Percentiles rank a stretch among this genome's conserved stretches.
These are phyloP conservation scores for Chlamydomonas reinhardtii DNA, from an alignment of 163 green algal genomes.

Conservation along the genomic window DNA sequence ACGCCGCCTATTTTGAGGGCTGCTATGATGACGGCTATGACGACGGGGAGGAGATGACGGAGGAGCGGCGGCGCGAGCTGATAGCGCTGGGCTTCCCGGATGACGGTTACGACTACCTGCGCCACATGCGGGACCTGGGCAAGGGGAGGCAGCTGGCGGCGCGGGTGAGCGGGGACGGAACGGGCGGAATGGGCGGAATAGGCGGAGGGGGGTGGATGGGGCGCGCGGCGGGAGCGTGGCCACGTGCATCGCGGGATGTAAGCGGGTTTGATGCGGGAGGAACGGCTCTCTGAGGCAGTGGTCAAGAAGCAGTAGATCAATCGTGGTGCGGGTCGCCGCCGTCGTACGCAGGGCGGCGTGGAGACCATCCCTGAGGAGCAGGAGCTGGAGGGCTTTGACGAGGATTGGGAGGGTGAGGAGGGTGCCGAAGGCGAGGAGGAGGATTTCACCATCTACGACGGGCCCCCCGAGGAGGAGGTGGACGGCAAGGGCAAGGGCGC, in stretches of 20 bases:
- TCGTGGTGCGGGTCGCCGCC: too few relatives aligned
- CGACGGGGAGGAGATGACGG: slow-evolving; percentile 60
- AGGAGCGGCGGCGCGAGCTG: slow-evolving; percentile 83
- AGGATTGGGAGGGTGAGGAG: not conserved
- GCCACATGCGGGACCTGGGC: slow-evolving; percentile 81
- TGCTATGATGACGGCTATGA: not conserved
- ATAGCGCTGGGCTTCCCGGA: slow-evolving; percentile 89
- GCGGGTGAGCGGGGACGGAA: not conserved
- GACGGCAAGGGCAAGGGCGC: not conserved
- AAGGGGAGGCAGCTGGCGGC: not conserved
- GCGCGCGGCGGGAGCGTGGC: not conserved
- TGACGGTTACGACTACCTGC: slow-evolving; percentile 97
- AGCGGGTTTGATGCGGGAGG: too few relatives aligned
- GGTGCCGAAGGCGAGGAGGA: slow-evolving; percentile 38
- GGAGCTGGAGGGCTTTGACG: slow-evolving; percentile 45
- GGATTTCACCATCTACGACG: slow-evolving; percentile 40
- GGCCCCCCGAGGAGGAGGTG: slow-evolving; percentile 16
- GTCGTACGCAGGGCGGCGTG: slow-evolving; percentile 4
- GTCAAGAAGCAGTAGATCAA: too few relatives aligned
- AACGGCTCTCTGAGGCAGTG: too few relatives aligned
- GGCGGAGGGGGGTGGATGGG: slow-evolving; percentile 28
- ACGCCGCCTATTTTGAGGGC: not conserved
- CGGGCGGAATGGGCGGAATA: slow-evolving; percentile 33
- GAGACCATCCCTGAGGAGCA: slow-evolving; percentile 40
- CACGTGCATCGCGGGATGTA: too few relatives aligned